These are phyloP conservation scores for Arthroderma sp. DNA, from an alignment of 2,329 filamentous ascomycete genomes.

Conservation along the genomic window DNA sequence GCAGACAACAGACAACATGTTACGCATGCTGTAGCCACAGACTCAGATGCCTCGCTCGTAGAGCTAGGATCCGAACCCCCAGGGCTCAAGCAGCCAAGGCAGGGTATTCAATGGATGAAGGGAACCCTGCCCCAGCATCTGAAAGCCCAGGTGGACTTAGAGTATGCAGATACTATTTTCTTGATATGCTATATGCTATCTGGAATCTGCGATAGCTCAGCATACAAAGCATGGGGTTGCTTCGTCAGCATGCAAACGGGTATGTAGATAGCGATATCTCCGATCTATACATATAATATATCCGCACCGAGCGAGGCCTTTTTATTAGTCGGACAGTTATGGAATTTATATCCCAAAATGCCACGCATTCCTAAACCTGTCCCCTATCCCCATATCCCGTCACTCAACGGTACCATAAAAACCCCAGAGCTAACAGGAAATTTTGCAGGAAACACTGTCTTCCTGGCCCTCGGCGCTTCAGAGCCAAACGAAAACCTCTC, in stretches of 20 bases:
- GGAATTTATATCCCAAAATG: too few species aligned
- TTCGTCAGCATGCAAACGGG: constrained; percentile 37
- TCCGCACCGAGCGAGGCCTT: too few species aligned
- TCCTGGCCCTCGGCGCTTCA: constrained; percentile 33
- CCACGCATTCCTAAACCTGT: too few species aligned
- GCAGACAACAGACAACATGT: too few species aligned
- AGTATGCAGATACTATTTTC: constrained; percentile 25
- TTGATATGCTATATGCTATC: constrained; percentile 29
- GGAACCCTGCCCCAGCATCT: constrained; percentile 1
- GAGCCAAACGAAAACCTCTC: constrained; percentile 25
- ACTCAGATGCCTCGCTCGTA: not conserved
- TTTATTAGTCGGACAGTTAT: too few species aligned
- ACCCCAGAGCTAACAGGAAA: too few species aligned
- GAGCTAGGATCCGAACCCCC: not conserved
- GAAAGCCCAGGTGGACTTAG: constrained; percentile 14
- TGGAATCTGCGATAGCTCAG: constrained; percentile 32
- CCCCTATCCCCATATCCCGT: too few species aligned
- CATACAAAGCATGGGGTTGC: constrained; percentile 35
- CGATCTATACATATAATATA: not conserved
- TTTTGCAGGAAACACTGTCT: constrained; percentile 32
- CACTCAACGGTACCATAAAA: too few species aligned
- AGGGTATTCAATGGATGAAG: too few species aligned
- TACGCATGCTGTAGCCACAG: not conserved
- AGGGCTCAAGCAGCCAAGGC: too few species aligned
- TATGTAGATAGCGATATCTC: constrained; percentile 12